A percentile compares a stretch with the other conserved stretches of the same genome.
phyloP scores from a whole-genome alignment of 2,329 filamentous ascomycete genomes.

The Fusarium acutatum region DNA sequence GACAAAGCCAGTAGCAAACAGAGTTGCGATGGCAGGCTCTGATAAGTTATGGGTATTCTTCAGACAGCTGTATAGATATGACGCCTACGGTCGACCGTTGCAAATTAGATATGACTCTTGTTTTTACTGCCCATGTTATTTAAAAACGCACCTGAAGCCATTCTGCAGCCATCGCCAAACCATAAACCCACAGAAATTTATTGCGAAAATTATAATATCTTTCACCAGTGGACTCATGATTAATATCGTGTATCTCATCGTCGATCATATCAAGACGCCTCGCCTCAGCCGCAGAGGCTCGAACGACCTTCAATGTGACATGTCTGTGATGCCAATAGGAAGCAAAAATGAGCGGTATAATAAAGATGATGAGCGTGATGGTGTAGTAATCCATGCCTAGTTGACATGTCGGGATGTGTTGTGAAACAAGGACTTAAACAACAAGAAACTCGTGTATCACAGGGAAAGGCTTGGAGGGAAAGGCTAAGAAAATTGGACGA shows the following conservation, averaged over 20 bases:
- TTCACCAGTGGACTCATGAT: background rate
- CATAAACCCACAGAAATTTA: background rate
- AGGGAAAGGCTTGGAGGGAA: fast-evolving
- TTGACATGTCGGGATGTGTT: background rate
- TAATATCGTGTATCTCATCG: background rate
- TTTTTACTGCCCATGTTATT: fast-evolving
- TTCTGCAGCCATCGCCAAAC: background rate
- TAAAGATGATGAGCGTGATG: background rate
- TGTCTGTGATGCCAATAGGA: background rate
- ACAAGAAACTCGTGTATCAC: fast-evolving
- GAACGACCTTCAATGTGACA: background rate
- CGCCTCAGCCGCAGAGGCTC: background rate
- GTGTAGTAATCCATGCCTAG: background rate
- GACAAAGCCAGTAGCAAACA: background rate
- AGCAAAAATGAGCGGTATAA: background rate
- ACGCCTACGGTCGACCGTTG: fast-evolving
- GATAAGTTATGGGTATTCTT: background rate
- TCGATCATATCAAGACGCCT: background rate
- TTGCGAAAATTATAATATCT: background rate
- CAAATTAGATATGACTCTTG: fast-evolving
- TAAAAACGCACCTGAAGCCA: background rate
- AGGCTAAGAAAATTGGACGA: background rate
- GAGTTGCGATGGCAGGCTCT: background rate
- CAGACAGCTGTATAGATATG: background rate
- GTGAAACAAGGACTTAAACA: fast-evolving